Conservation (phyloP, 1,284 basidiomycete species). For the Amylostereum areolatum region DNA sequence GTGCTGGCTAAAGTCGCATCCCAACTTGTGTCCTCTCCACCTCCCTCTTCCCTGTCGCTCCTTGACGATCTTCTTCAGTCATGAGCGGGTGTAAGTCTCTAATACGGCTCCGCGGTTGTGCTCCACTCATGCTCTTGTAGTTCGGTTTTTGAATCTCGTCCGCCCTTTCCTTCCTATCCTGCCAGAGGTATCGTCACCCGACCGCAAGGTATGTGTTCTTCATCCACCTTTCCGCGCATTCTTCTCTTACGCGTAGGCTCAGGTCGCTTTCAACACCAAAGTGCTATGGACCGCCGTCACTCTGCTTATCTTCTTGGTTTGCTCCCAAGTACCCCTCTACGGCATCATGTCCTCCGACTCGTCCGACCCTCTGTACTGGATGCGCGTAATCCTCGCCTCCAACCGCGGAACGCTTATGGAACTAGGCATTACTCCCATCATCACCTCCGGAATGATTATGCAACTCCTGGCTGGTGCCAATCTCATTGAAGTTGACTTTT, state of each 20-base stretch:
- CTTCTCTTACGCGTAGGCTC: constrained; percentile 12
- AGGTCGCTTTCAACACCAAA: constrained; percentile 96
- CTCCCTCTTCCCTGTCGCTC: constrained; percentile 18
- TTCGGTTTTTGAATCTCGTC: constrained; percentile 94
- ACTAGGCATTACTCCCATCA: constrained; percentile 95
- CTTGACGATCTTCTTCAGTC: constrained; percentile 21
- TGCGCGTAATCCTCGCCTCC: constrained; percentile 97
- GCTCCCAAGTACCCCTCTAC: constrained; percentile 94
- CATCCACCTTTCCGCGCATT: not conserved
- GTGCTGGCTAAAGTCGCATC: not conserved
- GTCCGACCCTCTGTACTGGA: constrained; percentile 98
- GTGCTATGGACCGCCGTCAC: constrained; percentile 96
- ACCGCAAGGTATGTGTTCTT: constrained; percentile 70
- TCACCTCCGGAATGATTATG: constrained; percentile 99
- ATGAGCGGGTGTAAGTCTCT: constrained; percentile 35
- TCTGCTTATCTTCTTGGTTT: constrained; percentile 95
- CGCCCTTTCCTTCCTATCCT: constrained; percentile 91
- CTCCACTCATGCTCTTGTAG: constrained; percentile 31
- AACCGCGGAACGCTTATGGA: constrained; percentile 99
- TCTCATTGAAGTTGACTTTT: constrained; percentile 96
- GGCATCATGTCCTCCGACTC: constrained; percentile 98
- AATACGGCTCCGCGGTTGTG: not conserved
- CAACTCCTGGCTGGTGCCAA: constrained; percentile 97
- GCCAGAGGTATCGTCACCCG: constrained; percentile 93
- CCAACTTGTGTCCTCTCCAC: not conserved